Base-by-base conservation (phyloP, 352 stramenopile species). In the Globisporangium acanthophoron region DNA sequence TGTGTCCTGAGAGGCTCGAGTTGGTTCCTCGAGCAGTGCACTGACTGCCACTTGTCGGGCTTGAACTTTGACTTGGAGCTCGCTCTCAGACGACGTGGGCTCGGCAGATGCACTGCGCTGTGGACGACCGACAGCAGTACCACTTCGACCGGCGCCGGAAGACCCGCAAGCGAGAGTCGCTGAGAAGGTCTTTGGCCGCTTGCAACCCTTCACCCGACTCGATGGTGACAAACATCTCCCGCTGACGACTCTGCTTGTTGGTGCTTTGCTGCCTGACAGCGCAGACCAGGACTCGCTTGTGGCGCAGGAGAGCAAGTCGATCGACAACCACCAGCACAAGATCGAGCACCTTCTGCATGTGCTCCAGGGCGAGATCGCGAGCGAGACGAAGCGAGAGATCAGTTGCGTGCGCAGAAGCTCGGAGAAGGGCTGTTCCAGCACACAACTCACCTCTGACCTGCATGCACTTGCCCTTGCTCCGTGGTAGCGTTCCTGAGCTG, bases 381-480 rank as follows among this genome's bases (percentile, higher is more conserved):
- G 64, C 20, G 79, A 88, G 54, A 87, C 79, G 1, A 62, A 68
- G 7, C 74, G 79, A 52, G 71, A 86, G 58, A 85, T 89, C 52
- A 66, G 76, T 88, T 67, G n/a, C 54, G 51, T 52, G 43, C 40
- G 1, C 21, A 24, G 37, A 13, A n/a, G 8, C 7, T 20, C 15
- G 5, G 4, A 37, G 9, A 6, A 37, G 9, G 33, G 6, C 18
- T 47, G 16, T 47, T 41, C 9, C 35, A 41, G 9, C 35, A 15
- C 35, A 15, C 35, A 0, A 41, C 35, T 41, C 35, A 15, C 35
- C 4, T 15, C 43, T 48, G 43, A 31, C 9, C 44, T 18, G 11
- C 20, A 27, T 33, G 20, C 9, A 20, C 31, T 15, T 13, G n/a
- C 3, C 20, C 11, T 33, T 9, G 20, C 27, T 40, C 5, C 11